phyloP scores from a whole-genome alignment of 2,329 filamentous ascomycete genomes.

The Botryosphaeria dothidea region DNA sequence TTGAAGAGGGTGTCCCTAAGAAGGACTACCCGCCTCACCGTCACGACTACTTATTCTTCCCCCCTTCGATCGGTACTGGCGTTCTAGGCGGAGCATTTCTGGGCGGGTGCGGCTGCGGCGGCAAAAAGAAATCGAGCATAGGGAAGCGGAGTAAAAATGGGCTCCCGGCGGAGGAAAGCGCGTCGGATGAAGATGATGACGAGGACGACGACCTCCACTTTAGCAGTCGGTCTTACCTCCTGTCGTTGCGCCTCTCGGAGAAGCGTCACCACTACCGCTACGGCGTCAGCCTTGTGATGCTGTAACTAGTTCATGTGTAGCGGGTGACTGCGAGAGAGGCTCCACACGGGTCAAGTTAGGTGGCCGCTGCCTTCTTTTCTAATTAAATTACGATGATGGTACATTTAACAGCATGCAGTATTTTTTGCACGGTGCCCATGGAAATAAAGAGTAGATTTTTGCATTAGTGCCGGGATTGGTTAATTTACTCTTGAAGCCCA shows the following conservation, averaged over 20 bases:
- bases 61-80: conserved; percentile 8
- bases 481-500: neutral
- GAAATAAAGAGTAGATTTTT: conserved; percentile 1
- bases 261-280: conserved; percentile 25
- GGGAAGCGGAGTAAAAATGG: conserved; percentile 36
- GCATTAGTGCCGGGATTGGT: neutral
- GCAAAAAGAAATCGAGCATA: conserved; percentile 36
- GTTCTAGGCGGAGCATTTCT: conserved; percentile 16
- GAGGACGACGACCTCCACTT: conserved; percentile 56
- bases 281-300: conserved; percentile 44
- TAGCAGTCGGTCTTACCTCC: conserved; percentile 64
- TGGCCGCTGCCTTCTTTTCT: conserved; percentile 53
- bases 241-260: conserved; percentile 33
- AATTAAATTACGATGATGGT: neutral
- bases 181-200: conserved; percentile 63
- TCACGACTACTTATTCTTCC: conserved; percentile 7
- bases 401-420: neutral
- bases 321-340: neutral
- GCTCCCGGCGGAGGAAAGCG: conserved; percentile 56
- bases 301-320: conserved; percentile 20
- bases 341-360: conserved; percentile 59
- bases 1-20: conserved; percentile 64
- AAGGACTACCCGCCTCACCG: conserved; percentile 37
- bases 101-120: conserved; percentile 14
- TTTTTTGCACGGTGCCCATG: neutral